These are phyloP conservation scores for Stereum hirsutum DNA, from an alignment of 1,284 basidiomycete species.

Conservation along the genomic window DNA sequence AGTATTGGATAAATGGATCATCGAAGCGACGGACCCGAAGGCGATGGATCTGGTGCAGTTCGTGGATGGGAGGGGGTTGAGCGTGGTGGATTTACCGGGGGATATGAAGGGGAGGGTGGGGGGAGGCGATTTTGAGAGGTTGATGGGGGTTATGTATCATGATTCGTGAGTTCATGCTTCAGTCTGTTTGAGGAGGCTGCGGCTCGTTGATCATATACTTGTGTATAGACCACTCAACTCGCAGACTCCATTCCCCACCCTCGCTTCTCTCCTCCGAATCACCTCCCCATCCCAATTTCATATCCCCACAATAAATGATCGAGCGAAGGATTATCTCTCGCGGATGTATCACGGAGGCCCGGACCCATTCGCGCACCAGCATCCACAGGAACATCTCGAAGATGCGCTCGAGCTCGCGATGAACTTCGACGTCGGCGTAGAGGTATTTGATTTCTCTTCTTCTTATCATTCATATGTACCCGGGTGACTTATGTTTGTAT, in stretches of 20 bases:
- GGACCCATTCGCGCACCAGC: conserved; percentile 24
- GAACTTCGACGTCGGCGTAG: conserved; percentile 32
- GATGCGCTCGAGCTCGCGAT: conserved; percentile 41
- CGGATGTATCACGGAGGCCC: conserved; percentile 32
- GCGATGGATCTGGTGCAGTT: too few relatives aligned
- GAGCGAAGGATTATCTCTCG: conserved; percentile 31
- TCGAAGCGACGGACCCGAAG: conserved; percentile 2
- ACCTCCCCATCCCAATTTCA: conserved; percentile 45
- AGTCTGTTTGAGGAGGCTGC: too few relatives aligned
- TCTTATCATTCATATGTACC: neutral
- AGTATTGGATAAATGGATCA: conserved; percentile 21
- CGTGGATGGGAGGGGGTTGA: too few relatives aligned
- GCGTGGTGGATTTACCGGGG: too few relatives aligned
- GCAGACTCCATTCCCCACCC: conserved; percentile 31
- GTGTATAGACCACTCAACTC: conserved; percentile 28
- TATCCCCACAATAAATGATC: conserved; percentile 38
- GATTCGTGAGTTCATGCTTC: conserved; percentile 38
- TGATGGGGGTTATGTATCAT: conserved; percentile 57
- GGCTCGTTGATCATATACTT: conserved; percentile 2
- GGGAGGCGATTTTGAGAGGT: conserved; percentile 37
- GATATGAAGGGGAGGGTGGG: too few relatives aligned
- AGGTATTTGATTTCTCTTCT: conserved; percentile 21
- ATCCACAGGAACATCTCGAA: conserved; percentile 25
- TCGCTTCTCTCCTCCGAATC: conserved; percentile 43
- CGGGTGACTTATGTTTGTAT: neutral